These are phyloP conservation scores for Tylopilus cervinicoccineus DNA, from an alignment of 768 basidiomycete genomes.

Conservation along the genomic window DNA sequence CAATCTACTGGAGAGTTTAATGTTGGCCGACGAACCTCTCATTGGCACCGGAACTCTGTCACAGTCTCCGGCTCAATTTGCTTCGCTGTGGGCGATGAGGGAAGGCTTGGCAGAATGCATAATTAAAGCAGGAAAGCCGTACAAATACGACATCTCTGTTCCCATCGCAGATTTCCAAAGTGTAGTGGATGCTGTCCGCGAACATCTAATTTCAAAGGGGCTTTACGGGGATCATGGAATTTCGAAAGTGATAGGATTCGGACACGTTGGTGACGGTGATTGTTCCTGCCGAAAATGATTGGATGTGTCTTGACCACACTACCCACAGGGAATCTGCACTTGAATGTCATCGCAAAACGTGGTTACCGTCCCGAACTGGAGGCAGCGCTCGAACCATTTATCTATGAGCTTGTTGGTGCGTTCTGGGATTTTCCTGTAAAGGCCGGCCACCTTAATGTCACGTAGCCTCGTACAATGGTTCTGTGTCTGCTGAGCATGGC, in stretches of 20 bases:
- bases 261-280: conserved; percentile 95
- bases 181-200: conserved; percentile 77
- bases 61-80: conserved; percentile 86
- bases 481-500: conserved; percentile 96
- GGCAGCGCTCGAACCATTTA: conserved; percentile 86
- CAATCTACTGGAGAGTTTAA: conserved; percentile 68
- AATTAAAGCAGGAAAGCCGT: conserved; percentile 90
- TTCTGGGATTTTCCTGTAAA: not conserved
- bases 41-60: conserved; percentile 90
- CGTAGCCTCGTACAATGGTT: conserved; percentile 74
- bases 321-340: conserved; percentile 78
- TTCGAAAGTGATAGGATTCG: conserved; percentile 86
- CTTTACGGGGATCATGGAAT: conserved; percentile 71
- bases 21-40: conserved; percentile 68
- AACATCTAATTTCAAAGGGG: conserved; percentile 64
- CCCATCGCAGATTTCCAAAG: conserved; percentile 83
- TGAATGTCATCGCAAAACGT: conserved; percentile 79
- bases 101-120: conserved; percentile 91
- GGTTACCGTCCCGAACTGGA: conserved; percentile 82
- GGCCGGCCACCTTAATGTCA: conserved; percentile 1
- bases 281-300: conserved; percentile 3
- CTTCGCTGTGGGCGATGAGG: conserved; percentile 85
- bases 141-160: conserved; percentile 96
- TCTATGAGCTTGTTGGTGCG: conserved; percentile 87
- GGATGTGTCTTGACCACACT: not conserved